phyloP scores from a whole-genome alignment of 129 eudicot genomes.

The Dittrichia graveolens region DNA sequence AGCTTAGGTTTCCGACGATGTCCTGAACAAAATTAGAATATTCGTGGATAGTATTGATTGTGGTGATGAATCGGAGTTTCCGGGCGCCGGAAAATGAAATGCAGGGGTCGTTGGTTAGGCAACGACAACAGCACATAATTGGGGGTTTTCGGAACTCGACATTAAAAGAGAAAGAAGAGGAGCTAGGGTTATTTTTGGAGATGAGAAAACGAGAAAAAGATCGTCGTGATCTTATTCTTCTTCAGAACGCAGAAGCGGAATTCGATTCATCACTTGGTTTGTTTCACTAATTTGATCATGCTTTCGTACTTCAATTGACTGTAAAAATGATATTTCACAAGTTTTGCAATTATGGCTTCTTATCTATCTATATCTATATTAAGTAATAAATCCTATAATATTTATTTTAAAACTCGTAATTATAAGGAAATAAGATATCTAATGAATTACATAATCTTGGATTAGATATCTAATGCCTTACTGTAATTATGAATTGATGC shows the following conservation, averaged over 20 bases:
- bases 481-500: background rate
- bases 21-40: slow-evolving; percentile 1
- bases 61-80: slow-evolving; percentile 75
- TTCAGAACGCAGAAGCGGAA: slow-evolving; percentile 62
- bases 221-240: slow-evolving; percentile 54
- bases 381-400: background rate
- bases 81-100: slow-evolving; percentile 58
- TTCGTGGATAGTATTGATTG: slow-evolving; percentile 13
- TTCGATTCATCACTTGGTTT: slow-evolving; percentile 80
- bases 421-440: too few species aligned
- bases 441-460: background rate
- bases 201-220: slow-evolving; percentile 86
- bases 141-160: slow-evolving; percentile 50
- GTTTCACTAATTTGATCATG: background rate
- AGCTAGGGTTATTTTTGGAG: slow-evolving; percentile 78
- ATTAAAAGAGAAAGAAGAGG: slow-evolving; percentile 84
- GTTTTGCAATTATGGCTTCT: background rate
- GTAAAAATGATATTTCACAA: background rate
- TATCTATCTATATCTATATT: background rate
- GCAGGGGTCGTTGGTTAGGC: slow-evolving; percentile 44
- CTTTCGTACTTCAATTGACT: too few species aligned
- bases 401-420: too few species aligned
- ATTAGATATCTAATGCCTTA: background rate
- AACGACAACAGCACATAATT: slow-evolving; percentile 43
- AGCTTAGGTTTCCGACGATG: slow-evolving; percentile 45